A percentile compares a stretch with the other conserved stretches of the same genome.
phyloP scores from a whole-genome alignment of 768 basidiomycete genomes.

The Russula griseocarnosa region DNA sequence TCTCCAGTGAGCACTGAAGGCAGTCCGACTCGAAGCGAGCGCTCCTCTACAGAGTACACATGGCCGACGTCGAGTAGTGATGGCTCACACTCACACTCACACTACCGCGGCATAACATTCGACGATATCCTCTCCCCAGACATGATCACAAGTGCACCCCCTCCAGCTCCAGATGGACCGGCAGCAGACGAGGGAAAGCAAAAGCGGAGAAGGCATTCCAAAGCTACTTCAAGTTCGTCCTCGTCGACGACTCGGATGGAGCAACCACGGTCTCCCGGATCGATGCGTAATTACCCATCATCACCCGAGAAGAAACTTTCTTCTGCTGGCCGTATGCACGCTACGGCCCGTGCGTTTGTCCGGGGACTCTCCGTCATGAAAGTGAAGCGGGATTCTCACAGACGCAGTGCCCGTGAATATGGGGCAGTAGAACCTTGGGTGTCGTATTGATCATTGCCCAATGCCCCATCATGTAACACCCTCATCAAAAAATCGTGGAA shows the following conservation, averaged over 20 bases:
- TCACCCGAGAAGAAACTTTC: background rate
- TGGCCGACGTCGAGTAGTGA: background rate
- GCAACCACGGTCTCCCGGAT: background rate
- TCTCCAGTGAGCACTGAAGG: no score
- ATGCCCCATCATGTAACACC: no score
- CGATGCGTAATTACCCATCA: background rate
- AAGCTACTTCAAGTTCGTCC: background rate
- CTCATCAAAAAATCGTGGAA: no score
- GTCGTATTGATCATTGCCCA: no score
- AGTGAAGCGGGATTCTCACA: background rate
- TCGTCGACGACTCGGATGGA: background rate
- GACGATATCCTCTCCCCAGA: conserved; percentile 17
- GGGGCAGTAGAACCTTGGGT: no score
- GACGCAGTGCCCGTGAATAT: background rate
- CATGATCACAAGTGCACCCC: conserved; percentile 15
- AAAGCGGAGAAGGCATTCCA: background rate
- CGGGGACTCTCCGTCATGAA: background rate
- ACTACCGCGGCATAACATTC: conserved; percentile 21
- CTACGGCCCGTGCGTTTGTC: conserved; percentile 4
- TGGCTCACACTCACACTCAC: background rate
- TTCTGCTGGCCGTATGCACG: background rate
- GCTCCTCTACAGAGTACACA: background rate
- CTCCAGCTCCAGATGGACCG: background rate
- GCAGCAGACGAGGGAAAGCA: background rate
- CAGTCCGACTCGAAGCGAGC: background rate